Conservation (phyloP, 2,329 filamentous ascomycete genomes). For the Diaporthe eres region DNA sequence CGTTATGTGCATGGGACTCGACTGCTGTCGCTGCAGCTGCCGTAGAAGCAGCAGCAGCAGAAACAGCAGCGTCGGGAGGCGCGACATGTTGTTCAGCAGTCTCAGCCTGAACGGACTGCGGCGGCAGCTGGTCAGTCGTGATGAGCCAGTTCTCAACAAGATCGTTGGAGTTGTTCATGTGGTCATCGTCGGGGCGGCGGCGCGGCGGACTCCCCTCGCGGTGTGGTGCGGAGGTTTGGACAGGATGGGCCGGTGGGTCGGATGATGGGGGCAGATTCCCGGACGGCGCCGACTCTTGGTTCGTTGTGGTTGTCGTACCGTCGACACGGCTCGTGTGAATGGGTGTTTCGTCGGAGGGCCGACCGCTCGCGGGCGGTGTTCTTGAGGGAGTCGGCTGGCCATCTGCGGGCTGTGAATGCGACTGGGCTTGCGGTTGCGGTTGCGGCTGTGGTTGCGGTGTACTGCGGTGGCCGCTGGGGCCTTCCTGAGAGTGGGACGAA, state of each 20-base stretch:
- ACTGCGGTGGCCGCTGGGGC: conserved; percentile 31
- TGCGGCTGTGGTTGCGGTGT: conserved; percentile 9
- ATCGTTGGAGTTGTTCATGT: neutral
- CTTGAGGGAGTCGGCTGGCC: neutral
- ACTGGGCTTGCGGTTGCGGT: conserved; percentile 15
- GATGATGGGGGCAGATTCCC: neutral
- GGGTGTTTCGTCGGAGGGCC: neutral
- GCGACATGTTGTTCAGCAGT: neutral
- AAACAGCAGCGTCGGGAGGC: neutral
- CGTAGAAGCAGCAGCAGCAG: neutral
- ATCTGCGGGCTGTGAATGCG: neutral
- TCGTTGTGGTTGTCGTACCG: conserved; percentile 8
- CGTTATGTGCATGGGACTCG: neutral
- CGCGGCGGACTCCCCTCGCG: neutral
- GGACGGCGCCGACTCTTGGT: neutral
- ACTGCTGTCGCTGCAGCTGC: neutral
- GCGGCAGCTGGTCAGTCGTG: neutral
- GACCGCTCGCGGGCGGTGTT: neutral
- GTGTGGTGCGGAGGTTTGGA: neutral
- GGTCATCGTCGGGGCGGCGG: neutral
- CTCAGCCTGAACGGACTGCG: neutral
- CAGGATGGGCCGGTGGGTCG: neutral
- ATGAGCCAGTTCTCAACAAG: conserved; percentile 18
- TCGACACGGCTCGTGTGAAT: neutral
- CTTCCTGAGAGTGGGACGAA: conserved; percentile 39